Percentiles rank a stretch among this genome's conserved stretches.
Evolutionary conservation across 176 grass and related monocot genomes (phyloP).

Genomic region (Oryza rufipogon): DNA sequence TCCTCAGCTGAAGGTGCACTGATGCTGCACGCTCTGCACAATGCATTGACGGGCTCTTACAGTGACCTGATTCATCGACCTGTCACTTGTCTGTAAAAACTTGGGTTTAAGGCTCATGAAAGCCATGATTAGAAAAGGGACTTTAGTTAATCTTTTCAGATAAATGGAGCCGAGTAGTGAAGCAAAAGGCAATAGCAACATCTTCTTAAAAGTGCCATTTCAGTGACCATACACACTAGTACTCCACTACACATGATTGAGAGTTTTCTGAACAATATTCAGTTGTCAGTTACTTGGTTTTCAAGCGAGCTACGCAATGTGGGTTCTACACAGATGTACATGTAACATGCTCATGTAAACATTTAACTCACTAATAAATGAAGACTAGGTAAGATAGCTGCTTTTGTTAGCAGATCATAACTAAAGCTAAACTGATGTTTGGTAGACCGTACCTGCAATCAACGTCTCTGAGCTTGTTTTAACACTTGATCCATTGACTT

Average conservation of each 20-base stretch:
- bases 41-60: background rate
- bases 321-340: background rate
- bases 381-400: background rate
- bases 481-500: background rate
- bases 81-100: conserved; percentile 20
- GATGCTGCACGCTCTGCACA: conserved; percentile 2
- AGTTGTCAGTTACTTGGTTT: background rate
- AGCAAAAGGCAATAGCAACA: background rate
- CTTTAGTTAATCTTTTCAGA: background rate
- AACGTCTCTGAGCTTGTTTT: background rate
- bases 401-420: conserved; percentile 24
- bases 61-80: conserved; percentile 14
- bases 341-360: conserved; percentile 2
- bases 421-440: conserved; percentile 28
- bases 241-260: background rate
- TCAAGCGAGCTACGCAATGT: background rate
- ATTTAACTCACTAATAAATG: background rate
- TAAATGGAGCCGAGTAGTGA: background rate
- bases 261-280: background rate
- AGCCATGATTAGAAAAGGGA: conserved; percentile 20
- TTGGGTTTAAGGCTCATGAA: conserved; percentile 14
- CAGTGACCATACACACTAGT: background rate
- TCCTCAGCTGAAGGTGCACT: background rate
- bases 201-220: background rate
- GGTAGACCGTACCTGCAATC: background rate